These are phyloP conservation scores for Ceratocystis harringtonii DNA, from an alignment of 2,329 filamentous ascomycete genomes.

Conservation along the genomic window DNA sequence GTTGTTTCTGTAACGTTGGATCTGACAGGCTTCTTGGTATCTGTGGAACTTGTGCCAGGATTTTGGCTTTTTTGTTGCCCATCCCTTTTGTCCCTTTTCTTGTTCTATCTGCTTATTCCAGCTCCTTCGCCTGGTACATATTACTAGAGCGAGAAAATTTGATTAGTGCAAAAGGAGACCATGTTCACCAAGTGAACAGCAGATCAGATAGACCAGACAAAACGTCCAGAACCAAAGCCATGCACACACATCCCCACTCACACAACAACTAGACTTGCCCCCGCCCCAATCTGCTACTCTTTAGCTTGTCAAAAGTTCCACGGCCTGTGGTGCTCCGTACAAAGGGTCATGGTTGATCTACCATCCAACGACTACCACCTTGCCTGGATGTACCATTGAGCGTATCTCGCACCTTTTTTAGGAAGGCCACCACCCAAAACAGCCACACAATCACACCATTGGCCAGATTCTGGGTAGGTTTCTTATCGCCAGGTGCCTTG, in stretches of 20 bases:
- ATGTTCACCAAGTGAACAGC: neutral
- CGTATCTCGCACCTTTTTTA: neutral
- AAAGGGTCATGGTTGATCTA: neutral
- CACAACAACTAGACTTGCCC: too few relatives aligned
- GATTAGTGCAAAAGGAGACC: neutral
- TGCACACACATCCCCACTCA: too few relatives aligned
- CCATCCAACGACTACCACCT: neutral
- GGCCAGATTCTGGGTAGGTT: too few relatives aligned
- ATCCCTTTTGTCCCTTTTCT: neutral
- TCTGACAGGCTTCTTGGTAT: neutral
- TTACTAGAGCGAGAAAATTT: neutral
- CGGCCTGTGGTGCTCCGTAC: neutral
- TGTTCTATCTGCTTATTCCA: neutral
- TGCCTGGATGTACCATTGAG: neutral
- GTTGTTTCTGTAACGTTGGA: constrained; percentile 3
- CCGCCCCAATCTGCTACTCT: neutral
- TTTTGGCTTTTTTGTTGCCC: neutral
- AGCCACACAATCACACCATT: neutral
- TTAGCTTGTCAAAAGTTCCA: constrained; percentile 3
- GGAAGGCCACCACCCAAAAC: neutral
- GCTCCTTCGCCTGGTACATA: neutral
- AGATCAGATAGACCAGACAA: neutral
- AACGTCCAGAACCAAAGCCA: too few relatives aligned
- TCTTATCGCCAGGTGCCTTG: neutral
- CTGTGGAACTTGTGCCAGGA: neutral